Evolutionary conservation across 1,284 basidiomycete species (phyloP), one percentile per base, ranked within the genome.

Genomic region (Mycena sp.): DNA sequence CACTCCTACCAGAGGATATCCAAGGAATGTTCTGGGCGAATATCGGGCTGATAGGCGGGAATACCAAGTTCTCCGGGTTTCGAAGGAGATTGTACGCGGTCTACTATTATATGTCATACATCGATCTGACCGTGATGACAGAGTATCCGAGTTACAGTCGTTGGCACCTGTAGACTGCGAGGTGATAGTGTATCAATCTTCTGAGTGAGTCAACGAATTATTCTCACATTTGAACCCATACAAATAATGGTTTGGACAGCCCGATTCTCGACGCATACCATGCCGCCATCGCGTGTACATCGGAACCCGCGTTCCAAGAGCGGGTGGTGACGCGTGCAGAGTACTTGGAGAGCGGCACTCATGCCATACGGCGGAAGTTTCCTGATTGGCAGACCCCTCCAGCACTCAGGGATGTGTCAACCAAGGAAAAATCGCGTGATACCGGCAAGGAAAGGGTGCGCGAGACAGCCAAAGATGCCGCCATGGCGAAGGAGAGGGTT

Each of bases 21-120:
- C 93, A 89, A 69, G 95, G 93, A 26, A 87, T 98, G 88, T 95
- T 95, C 77, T 98, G 95, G 95, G 87, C 88, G 38, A 95, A 98
- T 75, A 95, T 99, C 66, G 91, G 93, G 6, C 79, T 98, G 62
- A 86, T 95, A 67, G 96, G 96, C 53, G 96, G 96, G 7, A 90
- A 87, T 72, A 87, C 88, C 4, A 87, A 87, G 69, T 87, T 96
- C 67, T 82, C 88, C 46, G 92, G 91, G 4, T 89, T 98, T 69
- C 84, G 85, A 23, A 77, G 85, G 55, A 81, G 96, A 77, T 76
- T 98, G 94, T 92, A 74, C 72, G 89, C 61, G 50, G 56, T 43
- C 49, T 51, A 0, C 38, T 52, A 48, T 55, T 54, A 65, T 32
- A 58, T 40, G 63, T 58, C 43, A 55, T 67, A 59, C 53, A 56